A percentile compares a stretch with the other conserved stretches of the same genome.
phyloP scores from a whole-genome alignment of 1,139 yeast species.

The Candida sojae region DNA sequence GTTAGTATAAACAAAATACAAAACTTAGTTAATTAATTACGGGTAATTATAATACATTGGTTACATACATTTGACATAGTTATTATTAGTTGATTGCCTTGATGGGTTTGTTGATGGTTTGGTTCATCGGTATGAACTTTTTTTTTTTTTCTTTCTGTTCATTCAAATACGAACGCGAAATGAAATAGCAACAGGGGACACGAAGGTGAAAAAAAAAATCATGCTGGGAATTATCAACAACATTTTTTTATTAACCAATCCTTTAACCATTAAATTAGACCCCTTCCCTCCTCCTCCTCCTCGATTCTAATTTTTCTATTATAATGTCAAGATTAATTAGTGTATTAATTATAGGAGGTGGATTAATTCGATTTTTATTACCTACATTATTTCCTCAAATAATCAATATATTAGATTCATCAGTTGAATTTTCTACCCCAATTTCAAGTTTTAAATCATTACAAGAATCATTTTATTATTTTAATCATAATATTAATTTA shows the following conservation, averaged over 20 bases:
- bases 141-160: background rate
- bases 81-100: background rate
- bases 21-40: too few species aligned
- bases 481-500: slow-evolving; percentile 60
- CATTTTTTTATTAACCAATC: background rate
- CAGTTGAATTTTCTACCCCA: slow-evolving; percentile 80
- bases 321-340: slow-evolving; percentile 22
- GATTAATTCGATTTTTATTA: slow-evolving; percentile 29
- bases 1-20: slow-evolving; percentile 8
- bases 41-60: too few species aligned
- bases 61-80: slow-evolving; percentile 10
- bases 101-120: background rate
- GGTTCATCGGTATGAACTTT: background rate
- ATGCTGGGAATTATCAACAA: too few species aligned
- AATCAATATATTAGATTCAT: slow-evolving; percentile 29
- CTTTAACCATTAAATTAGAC: slow-evolving; percentile 4
- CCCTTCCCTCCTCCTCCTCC: too few species aligned
- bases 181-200: background rate
- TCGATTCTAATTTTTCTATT: too few species aligned
- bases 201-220: background rate
- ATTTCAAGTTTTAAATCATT: slow-evolving; percentile 66
- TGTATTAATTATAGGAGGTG: slow-evolving; percentile 30
- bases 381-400: slow-evolving; percentile 37
- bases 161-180: too few species aligned
- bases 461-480: slow-evolving; percentile 76